phyloP scores from a whole-genome alignment of 768 basidiomycete species.

The Boletus speciosus region DNA sequence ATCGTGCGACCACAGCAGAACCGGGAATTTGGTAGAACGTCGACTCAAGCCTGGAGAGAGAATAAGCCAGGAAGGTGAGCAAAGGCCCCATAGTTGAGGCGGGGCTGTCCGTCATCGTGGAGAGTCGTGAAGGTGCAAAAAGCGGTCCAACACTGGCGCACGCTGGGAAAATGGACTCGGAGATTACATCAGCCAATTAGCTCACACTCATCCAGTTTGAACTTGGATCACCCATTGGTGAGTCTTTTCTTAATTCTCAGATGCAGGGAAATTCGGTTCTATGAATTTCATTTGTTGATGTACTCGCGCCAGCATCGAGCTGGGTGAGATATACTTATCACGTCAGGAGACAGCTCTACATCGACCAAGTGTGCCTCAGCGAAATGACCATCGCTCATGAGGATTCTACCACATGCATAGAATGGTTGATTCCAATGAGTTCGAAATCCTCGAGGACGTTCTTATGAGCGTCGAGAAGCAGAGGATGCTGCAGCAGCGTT shows the following conservation, averaged over 20 bases:
- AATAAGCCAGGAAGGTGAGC: conserved; percentile 62
- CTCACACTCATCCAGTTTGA: too few species aligned
- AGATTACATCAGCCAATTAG: conserved; percentile 10
- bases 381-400: neutral
- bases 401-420: neutral
- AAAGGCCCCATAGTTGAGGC: conserved; percentile 45
- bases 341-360: neutral
- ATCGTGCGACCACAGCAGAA: conserved; percentile 80
- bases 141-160: neutral
- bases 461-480: neutral
- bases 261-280: neutral
- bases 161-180: neutral
- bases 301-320: neutral
- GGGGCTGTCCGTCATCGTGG: conserved; percentile 35
- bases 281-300: neutral
- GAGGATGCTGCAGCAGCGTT: neutral
- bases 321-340: neutral
- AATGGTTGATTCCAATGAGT: neutral
- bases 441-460: neutral
- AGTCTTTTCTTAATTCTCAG: neutral
- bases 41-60: conserved; percentile 55
- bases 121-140: conserved; percentile 6
- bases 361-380: neutral
- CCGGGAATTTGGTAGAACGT: conserved; percentile 77
- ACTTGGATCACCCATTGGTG: neutral